Evolutionary conservation across 2,329 filamentous ascomycete species (phyloP), one percentile per base, ranked within the genome.

Genomic region (Alternaria sp.): DNA sequence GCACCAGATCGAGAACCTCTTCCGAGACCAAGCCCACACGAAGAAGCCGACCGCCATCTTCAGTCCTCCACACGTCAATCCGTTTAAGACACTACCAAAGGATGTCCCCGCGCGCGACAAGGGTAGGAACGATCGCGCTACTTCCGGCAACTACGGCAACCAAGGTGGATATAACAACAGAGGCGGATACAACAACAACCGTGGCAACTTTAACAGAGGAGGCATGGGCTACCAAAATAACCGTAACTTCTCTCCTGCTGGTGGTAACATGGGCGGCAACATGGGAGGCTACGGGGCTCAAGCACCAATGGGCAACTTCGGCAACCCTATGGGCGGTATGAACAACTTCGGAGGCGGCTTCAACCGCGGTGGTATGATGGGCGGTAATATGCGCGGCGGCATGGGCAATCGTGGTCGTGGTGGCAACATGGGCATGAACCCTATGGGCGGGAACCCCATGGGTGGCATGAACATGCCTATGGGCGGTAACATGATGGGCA

Each of bases 51-150:
- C 85, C 1, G 88, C 92, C 50, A 88, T 88, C 62, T 97, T 93
- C 83, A 91, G 91, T 57, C 90, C 88, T 67, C 89, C 93, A 0
- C 87, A 88, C 51, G 85, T 87, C 69, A 98, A 98, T 78, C 93
- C 94, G 0, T 98, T 97, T 87, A 90, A 91, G 68, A 97, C 93
- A 0, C 83, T 96, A 5, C 94, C 93, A 17, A 97, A 97, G 82
- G 94, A 97, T 77, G 90, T 91, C 0, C 93, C 92, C 0, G 86
- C 87, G 71, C 88, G 92, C 26, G 90, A 86, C 40, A 90, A 93
- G 75, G 88, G 90, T 46, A 83, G 84, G 73, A 84, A 88, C 63
- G 88, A 88, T 57, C 85, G 88, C 28, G 79, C 83, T 59, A 79
- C 82, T 17, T 81, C 82, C 59, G 75, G 77, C 46, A 78, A 67